Evolutionary conservation across 2,329 filamentous ascomycete genomes (phyloP), one percentile per base, ranked within the genome.

Genomic region (Metarhizium anisopliae): DNA sequence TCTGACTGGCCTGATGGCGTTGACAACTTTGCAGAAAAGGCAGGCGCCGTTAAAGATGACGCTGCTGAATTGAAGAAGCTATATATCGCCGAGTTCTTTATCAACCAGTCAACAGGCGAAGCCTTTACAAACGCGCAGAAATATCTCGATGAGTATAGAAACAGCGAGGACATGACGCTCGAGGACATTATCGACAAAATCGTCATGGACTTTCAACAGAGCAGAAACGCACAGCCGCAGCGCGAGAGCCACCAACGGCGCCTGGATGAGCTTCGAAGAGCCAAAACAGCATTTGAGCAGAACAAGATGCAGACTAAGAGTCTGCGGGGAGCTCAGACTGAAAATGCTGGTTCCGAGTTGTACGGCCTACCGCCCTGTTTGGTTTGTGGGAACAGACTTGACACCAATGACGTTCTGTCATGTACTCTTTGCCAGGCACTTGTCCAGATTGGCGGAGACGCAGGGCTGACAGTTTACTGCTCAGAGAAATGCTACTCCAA

Each of bases 251-350:
- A 74, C 56, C 60, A 61, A 55, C 62, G 61, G 53, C 71, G 75
- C 10, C 64, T 79, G 2, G 74, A 77, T 55, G 77, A 79, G 61
- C 68, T 80, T 4, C 70, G 70, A 18, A 68, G 77, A 56, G 77
- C 77, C 32, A 77, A 74, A 62, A 74, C 70, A 56, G 76, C 76
- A 8, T 75, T 77, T 67, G 76, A 78, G 62, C 76, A 73, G 61
- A 70, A 70, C 62, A 72, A 64, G 63, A 67, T 61, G 59, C 68
- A 67, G 64, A 69, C 62, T 65, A 73, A 70, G 67, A 65, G 63
- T 62, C 70, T 62, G 52, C 65, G 62, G 47, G 62, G 63, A 55
- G 63, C 64, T 54, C 65, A 70, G 50, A 64, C 60, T 52, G 58
- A 60, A 25, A 57, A 58, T 30, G 60, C 66, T 25, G 65, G 62